A percentile compares a stretch with the other conserved stretches of the same genome.
These are phyloP conservation scores for Clavispora vitiphila DNA, from an alignment of 805 yeast species.

Conservation along the genomic window DNA sequence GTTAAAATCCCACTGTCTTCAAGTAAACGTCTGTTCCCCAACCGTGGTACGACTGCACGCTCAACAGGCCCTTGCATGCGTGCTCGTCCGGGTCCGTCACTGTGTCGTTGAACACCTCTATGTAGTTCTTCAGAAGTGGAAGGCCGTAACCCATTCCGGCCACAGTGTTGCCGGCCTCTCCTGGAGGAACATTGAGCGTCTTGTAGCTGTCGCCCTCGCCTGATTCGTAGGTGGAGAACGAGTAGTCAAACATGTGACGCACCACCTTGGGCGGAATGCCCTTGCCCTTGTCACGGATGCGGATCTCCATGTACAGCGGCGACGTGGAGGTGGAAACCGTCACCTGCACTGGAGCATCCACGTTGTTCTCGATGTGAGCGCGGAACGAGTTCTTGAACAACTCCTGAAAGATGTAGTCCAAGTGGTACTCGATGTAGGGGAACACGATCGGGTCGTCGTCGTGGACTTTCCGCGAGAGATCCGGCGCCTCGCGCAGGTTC, in stretches of 20 bases:
- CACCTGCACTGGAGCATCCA: constrained; percentile 34
- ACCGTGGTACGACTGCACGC: constrained; percentile 67
- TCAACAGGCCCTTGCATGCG: constrained; percentile 41
- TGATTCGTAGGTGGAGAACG: constrained; percentile 72
- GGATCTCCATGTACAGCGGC: constrained; percentile 52
- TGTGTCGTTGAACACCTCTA: constrained; percentile 38
- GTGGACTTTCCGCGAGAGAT: constrained; percentile 3
- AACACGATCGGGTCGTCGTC: constrained; percentile 53
- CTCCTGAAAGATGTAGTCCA: constrained; percentile 86
- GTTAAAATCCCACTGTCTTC: constrained; percentile 32
- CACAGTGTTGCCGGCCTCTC: constrained; percentile 60
- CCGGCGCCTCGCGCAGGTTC: constrained; percentile 23
- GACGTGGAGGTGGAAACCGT: constrained; percentile 31
- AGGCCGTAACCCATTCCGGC: constrained; percentile 98
- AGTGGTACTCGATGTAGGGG: constrained; percentile 82
- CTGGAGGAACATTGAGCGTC: constrained; percentile 67
- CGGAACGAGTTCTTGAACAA: constrained; percentile 80
- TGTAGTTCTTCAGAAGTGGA: constrained; percentile 61
- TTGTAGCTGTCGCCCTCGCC: constrained; percentile 55
- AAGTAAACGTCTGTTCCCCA: constrained; percentile 78
- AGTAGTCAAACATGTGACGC: constrained; percentile 72
- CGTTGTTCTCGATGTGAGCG: constrained; percentile 74
- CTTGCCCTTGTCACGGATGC: constrained; percentile 83
- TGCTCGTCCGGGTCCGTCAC: constrained; percentile 11
- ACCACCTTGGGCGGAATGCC: constrained; percentile 73